Base-by-base conservation (phyloP, 1,284 basidiomycete genomes). In the Gymnopus androsaceus region DNA sequence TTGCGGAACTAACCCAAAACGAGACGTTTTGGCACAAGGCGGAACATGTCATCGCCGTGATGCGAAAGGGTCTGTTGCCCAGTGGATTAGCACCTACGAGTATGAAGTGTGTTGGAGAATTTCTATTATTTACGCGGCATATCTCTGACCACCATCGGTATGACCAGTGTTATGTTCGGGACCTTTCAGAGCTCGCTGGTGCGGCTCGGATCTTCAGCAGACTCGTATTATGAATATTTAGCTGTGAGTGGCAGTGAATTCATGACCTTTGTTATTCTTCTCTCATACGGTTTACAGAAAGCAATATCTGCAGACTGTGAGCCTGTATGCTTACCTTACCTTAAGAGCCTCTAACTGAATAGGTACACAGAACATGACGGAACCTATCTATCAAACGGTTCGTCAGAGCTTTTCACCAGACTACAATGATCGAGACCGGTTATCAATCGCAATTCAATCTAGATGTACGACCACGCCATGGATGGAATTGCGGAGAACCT, bases 181-280 rank as follows among this genome's bases (percentile, higher is more conserved):
- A 75, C 79, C 45, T 94, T 93, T 64, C 78, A 84, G 51, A 71
- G 83, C 5, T 87, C 87, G 6, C 86, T 90, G 40, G 89, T 96
- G 59, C 84, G 93, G 0, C 77, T 96, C 2, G 94, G 94, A 0
- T 93, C 90, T 2, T 79, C 92, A 19, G 92, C 89, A 14, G 93
- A 96, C 72, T 92, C 90, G 5, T 96, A 89, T 73, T 96, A 95
- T 68, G 93, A 95, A 69, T 94, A 94, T 68, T 75, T 95, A n/a
- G n/a, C 69, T 92, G 81, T 88, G 62, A 69, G 82, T 72, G 0
- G 15, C 17, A 17, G 9, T 38, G 37, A 34, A 37, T 42, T 25
- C 33, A 19, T 48, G 51, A n/a, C 21, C 42, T 14, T 28, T 44
- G 17, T 38, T 27, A 15, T 21, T 2, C 41, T 45, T 51, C 17